phyloP scores from a whole-genome alignment of 345 rosid genomes.

The Combretum micranthum region DNA sequence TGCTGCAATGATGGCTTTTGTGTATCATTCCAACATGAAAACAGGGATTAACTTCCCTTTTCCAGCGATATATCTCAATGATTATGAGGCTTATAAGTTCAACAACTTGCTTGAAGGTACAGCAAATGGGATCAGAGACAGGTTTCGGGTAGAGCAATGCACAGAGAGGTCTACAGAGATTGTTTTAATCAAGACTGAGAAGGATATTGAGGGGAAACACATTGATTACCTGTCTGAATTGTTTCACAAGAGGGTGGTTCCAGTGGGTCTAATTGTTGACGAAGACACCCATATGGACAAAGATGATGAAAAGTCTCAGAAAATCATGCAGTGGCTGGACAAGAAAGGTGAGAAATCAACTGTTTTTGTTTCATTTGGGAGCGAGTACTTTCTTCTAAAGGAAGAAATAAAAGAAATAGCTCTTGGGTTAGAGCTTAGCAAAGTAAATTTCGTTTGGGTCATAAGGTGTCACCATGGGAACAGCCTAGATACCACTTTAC shows the following conservation, averaged over 20 bases:
- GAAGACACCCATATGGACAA: not conserved
- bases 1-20: constrained; percentile 3
- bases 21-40: not conserved
- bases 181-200: constrained; percentile 13
- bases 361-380: constrained; percentile 25
- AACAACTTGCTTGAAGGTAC: constrained; percentile 3
- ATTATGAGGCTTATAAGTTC: constrained; percentile 7
- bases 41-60: constrained; percentile 6
- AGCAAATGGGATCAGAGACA: constrained; percentile 2
- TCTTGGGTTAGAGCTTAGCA: constrained; percentile 9
- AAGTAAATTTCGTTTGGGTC: constrained; percentile 19
- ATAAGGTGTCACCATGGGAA: constrained; percentile 12
- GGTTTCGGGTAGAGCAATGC: constrained; percentile 4
- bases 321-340: constrained; percentile 17
- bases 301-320: not conserved
- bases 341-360: constrained; percentile 11
- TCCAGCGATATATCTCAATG: constrained; percentile 4
- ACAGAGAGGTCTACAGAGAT: constrained; percentile 8
- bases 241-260: constrained; percentile 11
- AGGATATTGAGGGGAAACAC: constrained; percentile 19
- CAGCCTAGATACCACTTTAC: not conserved
- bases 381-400: constrained; percentile 16
- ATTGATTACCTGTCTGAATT: constrained; percentile 10
- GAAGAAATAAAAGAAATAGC: constrained; percentile 22
- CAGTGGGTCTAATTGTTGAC: constrained; percentile 18